Base-by-base conservation (phyloP, 2,329 filamentous ascomycete genomes). In the Cladosporium sp. region DNA sequence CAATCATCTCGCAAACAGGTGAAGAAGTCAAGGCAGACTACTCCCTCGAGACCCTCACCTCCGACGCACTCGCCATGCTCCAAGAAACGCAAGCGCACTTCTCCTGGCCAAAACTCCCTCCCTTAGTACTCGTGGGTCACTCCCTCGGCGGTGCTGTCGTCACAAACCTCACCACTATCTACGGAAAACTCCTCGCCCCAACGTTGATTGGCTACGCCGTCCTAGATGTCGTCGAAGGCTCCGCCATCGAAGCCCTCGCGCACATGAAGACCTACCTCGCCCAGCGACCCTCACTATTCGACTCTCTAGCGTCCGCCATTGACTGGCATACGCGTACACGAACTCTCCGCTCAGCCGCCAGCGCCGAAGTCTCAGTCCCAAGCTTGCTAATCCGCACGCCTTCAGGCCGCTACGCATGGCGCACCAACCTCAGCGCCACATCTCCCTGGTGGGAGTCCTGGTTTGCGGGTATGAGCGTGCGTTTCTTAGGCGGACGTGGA, bases 181-280 rank as follows among this genome's bases (percentile, higher is more conserved):
- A 83, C 46, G 71, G 66, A 59, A 67, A 67, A 39, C 51, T 68
- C 13, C 80, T 97, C 39, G 91, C 90, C 1, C 77, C 80, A 43
- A 85, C 88, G 28, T 77, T 98, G 1, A 82, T 98, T 18, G 95
- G 92, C 23, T 97, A 94, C 78, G 91, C 89, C 3, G 93, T 98
- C 8, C 83, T 99, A 18, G 95, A 99, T 78, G 92, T 99, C 5
- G 95, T 99, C 30, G 95, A 99, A 79, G 86, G 95, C 13, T 96
- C 92, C 0, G 95, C 95, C 36, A 94, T 99, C 78, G 95, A 98
- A 76, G 94, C 95, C 2, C 83, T 99, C 62, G 89, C 93, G 77
- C 93, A 91, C 77, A 99, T 99, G 95, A 90, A 95, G 70, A 90
- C 89, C 3, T 97, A 97, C 77, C 85, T 99, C 23, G 89, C 91